Evolutionary conservation across 192 early-diverging fungal genomes (phyloP).

Genomic region (Coemansia sp.): DNA sequence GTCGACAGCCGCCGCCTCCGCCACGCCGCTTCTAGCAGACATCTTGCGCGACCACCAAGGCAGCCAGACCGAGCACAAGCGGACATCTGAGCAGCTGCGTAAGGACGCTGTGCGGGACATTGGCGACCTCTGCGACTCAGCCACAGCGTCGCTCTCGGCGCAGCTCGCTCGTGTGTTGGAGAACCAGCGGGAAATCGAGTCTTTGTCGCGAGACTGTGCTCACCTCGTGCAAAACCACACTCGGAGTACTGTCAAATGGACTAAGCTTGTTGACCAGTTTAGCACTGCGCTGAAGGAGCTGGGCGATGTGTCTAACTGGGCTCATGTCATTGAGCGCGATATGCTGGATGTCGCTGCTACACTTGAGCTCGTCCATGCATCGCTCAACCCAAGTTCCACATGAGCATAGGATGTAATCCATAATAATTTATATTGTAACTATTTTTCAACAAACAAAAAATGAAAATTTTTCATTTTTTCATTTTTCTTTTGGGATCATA

Average conservation of each 20-base stretch:
- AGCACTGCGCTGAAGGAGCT: slow-evolving; percentile 84
- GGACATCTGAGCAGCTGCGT: slow-evolving; percentile 45
- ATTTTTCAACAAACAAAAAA: background rate
- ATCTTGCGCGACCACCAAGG: slow-evolving; percentile 52
- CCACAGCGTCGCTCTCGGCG: slow-evolving; percentile 36
- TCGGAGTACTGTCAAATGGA: slow-evolving; percentile 73
- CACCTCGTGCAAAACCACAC: slow-evolving; percentile 46
- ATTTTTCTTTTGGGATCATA: background rate
- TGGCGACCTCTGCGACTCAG: slow-evolving; percentile 47
- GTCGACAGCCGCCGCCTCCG: background rate
- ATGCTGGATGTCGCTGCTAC: slow-evolving; percentile 74
- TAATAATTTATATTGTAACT: background rate
- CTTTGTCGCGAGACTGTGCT: slow-evolving; percentile 43
- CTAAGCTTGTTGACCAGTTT: slow-evolving; percentile 73
- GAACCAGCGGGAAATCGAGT: slow-evolving; percentile 52
- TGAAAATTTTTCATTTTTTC: background rate
- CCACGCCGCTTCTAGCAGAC: slow-evolving; percentile 25
- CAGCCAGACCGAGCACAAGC: slow-evolving; percentile 31
- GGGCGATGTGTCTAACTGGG: slow-evolving; percentile 89
- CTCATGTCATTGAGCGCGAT: slow-evolving; percentile 80
- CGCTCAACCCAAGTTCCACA: slow-evolving; percentile 28
- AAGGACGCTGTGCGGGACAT: slow-evolving; percentile 41
- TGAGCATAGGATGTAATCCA: background rate
- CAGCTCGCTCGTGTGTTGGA: slow-evolving; percentile 34
- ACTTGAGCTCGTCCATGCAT: slow-evolving; percentile 61